A percentile compares a stretch with the other conserved stretches of the same genome.
Conservation (phyloP, 108 stramenopile genomes). For the Skeletonema menzelii region DNA sequence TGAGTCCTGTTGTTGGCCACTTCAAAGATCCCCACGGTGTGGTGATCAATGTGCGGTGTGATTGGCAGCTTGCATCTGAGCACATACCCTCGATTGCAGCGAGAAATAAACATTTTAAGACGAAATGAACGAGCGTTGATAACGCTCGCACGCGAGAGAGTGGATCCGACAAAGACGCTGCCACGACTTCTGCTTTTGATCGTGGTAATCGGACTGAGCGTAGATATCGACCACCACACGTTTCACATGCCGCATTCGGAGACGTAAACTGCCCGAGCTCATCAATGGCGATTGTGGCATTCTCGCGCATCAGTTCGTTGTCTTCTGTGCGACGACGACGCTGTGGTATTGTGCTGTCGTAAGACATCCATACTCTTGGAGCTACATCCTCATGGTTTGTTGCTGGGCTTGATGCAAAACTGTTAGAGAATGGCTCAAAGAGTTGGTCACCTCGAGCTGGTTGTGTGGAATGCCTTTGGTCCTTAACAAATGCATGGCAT, state of each 20-base stretch:
- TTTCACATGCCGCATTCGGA: constrained; percentile 16
- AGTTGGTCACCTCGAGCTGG: background rate
- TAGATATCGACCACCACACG: constrained; percentile 11
- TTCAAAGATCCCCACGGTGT: constrained; percentile 13
- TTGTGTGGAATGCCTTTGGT: background rate
- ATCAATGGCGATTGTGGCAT: constrained; percentile 11
- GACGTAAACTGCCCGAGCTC: constrained; percentile 11
- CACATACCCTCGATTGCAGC: constrained; percentile 32
- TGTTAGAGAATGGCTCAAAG: background rate
- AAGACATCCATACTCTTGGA: constrained; percentile 39
- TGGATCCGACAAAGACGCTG: constrained; percentile 22
- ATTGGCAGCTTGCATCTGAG: constrained; percentile 10
- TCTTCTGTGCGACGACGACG: background rate
- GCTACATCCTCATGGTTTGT: background rate
- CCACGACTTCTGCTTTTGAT: constrained; percentile 19
- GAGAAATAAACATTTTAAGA: constrained; percentile 16
- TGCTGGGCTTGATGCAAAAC: background rate
- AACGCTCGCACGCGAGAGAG: constrained; percentile 21
- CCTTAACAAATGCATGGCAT: background rate
- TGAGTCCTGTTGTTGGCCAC: constrained; percentile 31
- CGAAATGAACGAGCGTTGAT: constrained; percentile 27
- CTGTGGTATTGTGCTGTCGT: constrained; percentile 19
- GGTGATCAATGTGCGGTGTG: constrained; percentile 11
- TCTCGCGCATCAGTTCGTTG: background rate
- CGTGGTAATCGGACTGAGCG: constrained; percentile 27